A percentile compares a stretch with the other conserved stretches of the same genome.
Evolutionary conservation across 2,329 filamentous ascomycete species (phyloP).

Genomic region (Neoscytalidium dimidiatum): DNA sequence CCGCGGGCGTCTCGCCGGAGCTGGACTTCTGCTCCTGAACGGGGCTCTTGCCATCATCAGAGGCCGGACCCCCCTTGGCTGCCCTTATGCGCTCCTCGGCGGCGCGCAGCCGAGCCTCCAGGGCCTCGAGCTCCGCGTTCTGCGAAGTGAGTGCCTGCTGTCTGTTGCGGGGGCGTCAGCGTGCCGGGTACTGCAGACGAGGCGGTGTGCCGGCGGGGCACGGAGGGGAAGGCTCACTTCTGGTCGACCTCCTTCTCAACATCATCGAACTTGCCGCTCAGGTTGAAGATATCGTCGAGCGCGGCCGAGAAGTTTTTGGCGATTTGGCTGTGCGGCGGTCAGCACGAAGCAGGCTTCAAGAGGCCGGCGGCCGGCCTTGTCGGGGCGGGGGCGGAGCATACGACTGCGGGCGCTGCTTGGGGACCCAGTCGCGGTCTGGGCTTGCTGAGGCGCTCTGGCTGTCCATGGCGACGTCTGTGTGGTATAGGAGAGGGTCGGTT

Average conservation of each 20-base stretch:
- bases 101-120: constrained; percentile 80
- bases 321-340: constrained; percentile 64
- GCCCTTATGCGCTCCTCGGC: constrained; percentile 73
- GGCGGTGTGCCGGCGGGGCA: not conserved
- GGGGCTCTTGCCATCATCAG: constrained; percentile 18
- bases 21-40: not conserved
- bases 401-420: constrained; percentile 81
- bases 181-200: not conserved
- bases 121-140: constrained; percentile 77
- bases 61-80: constrained; percentile 34
- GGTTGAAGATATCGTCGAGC: constrained; percentile 84
- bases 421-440: constrained; percentile 78
- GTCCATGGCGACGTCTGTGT: constrained; percentile 28
- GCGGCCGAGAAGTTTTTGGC: constrained; percentile 84
- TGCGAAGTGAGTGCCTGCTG: constrained; percentile 77
- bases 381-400: constrained; percentile 48
- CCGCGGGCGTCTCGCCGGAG: not conserved
- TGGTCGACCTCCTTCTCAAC: constrained; percentile 75
- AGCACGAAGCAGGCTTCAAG: not conserved
- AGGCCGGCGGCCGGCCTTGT: constrained; percentile 17
- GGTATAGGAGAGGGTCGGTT: constrained; percentile 19
- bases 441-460: constrained; percentile 63
- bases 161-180: constrained; percentile 49
- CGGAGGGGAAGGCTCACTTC: constrained; percentile 63
- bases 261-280: constrained; percentile 75